Conservation (phyloP, 179 eudicot species). For the Camellia oleifera region DNA sequence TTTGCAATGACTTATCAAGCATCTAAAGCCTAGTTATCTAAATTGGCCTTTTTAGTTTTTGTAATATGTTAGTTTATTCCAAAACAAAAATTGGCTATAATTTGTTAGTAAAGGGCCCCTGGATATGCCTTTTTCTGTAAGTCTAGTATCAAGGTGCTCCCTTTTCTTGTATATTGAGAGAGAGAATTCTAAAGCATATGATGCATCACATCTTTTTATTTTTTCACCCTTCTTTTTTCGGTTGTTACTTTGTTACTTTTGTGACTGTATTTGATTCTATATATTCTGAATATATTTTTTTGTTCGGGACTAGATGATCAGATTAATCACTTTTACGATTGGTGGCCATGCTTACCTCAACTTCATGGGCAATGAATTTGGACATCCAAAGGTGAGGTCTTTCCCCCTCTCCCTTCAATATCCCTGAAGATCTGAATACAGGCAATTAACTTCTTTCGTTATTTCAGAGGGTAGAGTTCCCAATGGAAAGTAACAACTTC, state of each 20-base stretch:
- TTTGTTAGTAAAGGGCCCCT: not conserved
- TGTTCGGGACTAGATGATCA: constrained; percentile 55
- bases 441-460: constrained; percentile 12
- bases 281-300: not conserved
- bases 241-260: not conserved
- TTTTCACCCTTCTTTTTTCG: not conserved
- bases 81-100: not conserved
- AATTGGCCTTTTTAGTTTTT: not conserved
- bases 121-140: not conserved
- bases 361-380: constrained; percentile 99
- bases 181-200: not conserved
- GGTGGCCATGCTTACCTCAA: constrained; percentile 88
- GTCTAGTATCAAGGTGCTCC: not conserved
- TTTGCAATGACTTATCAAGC: not conserved
- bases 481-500: constrained; percentile 68
- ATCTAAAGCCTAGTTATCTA: not conserved
- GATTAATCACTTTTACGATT: constrained; percentile 82
- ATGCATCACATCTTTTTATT: not conserved
- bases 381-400: constrained; percentile 80
- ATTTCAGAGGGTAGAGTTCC: constrained; percentile 89
- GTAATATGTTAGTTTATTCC: not conserved
- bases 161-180: not conserved
- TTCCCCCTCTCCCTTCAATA: not conserved
- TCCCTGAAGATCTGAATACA: constrained; percentile 2
- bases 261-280: not conserved